Evolutionary conservation across 1,284 basidiomycete genomes (phyloP).

Genomic region (Ganoderma lingzhi): DNA sequence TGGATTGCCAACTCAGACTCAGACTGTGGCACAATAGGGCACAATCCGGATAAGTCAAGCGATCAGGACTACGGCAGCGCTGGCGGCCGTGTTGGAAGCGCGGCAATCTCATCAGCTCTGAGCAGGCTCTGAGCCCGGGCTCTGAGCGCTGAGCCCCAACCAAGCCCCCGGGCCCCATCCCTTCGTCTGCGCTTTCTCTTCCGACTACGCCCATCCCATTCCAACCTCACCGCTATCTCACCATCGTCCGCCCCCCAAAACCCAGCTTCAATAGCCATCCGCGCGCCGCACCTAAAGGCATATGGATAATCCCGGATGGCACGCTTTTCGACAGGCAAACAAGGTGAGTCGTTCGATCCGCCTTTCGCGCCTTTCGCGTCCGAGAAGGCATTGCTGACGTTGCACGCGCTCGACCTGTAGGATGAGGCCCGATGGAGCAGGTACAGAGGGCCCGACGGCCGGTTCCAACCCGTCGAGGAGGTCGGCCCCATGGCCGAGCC

Average conservation of each 20-base stretch:
- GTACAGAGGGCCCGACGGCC: constrained; percentile 59
- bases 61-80: constrained; percentile 9
- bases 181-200: constrained; percentile 7
- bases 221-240: not conserved
- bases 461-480: constrained; percentile 60
- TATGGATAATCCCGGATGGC: constrained; percentile 80
- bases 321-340: constrained; percentile 53
- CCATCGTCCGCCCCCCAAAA: not conserved
- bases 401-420: constrained; percentile 40
- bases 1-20: too few species aligned
- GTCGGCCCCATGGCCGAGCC: constrained; percentile 62
- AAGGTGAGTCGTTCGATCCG: constrained; percentile 32
- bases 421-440: constrained; percentile 52
- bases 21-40: not conserved
- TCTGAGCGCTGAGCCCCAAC: not conserved
- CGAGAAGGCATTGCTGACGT: not conserved
- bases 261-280: not conserved
- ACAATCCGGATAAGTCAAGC: not conserved
- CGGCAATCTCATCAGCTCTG: constrained; percentile 4
- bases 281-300: constrained; percentile 16
- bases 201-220: constrained; percentile 17
- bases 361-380: not conserved
- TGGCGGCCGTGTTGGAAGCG: not conserved
- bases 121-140: too few species aligned
- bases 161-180: not conserved